Percentiles rank a stretch among this genome's conserved stretches.
Conservation (phyloP, 164 flowering plant genomes). For the Pachysandra terminalis region DNA sequence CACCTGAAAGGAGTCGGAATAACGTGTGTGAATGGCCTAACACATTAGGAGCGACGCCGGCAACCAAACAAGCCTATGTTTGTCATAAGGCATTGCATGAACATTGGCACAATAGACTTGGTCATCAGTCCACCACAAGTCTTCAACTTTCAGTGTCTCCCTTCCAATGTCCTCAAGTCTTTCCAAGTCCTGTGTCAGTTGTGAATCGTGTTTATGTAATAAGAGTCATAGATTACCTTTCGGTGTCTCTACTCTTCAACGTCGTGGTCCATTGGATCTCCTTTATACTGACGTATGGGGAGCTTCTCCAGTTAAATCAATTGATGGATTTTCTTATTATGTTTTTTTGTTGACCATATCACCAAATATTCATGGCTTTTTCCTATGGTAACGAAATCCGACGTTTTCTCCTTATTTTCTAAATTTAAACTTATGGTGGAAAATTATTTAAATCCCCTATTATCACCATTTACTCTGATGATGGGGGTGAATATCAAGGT, state of each 20-base stretch:
- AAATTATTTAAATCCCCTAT: neutral
- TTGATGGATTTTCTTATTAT: neutral
- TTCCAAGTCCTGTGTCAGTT: too few relatives aligned
- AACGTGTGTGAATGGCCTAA: neutral
- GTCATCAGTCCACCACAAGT: too few relatives aligned
- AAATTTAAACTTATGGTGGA: constrained; percentile 1
- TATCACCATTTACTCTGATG: constrained; percentile 3
- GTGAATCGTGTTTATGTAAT: too few relatives aligned
- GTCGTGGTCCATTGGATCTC: too few relatives aligned
- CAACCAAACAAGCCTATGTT: too few relatives aligned
- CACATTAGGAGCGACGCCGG: too few relatives aligned
- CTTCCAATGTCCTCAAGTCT: too few relatives aligned
- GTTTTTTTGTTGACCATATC: neutral
- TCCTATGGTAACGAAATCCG: neutral
- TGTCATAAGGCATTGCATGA: too few relatives aligned
- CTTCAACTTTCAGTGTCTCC: too few relatives aligned
- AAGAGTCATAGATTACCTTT: too few relatives aligned
- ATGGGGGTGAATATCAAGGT: neutral
- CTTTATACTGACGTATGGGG: too few relatives aligned
- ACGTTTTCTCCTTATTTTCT: neutral
- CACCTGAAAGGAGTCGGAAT: neutral
- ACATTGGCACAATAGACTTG: too few relatives aligned
- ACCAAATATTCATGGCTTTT: neutral
- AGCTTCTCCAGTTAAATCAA: neutral
- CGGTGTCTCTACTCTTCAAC: neutral